Base-by-base conservation (phyloP, 169 alveolate genomes). In the Eimeria falciformis region DNA sequence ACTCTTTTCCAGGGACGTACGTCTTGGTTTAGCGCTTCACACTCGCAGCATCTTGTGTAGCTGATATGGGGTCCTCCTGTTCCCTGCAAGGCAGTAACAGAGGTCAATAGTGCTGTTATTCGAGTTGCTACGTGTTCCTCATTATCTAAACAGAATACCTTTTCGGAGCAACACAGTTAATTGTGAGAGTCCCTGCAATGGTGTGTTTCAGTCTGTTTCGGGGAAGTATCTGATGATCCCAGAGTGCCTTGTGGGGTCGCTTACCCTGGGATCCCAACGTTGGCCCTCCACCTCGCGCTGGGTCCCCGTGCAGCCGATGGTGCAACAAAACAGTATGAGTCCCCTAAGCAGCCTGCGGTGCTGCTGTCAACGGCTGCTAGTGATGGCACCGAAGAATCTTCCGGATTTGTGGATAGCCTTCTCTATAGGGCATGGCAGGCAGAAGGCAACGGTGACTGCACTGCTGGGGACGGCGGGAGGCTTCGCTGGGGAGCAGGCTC, bases 201-300 rank as follows among this genome's bases (percentile, higher is more conserved):
- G 85, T 75, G 85, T 37, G 37, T 75, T 27, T 4, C 86, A 77
- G 86, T 77, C 43, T 77, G 86, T 46, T 5, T 46, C 21, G 86
- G 86, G 47, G 86, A 77, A 3, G n/a, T 43, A 3, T 1, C 23
- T 5, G n/a, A 25, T 46, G 86, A 77, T n/a, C 68, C 86, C 5
- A 65, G 86, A 5, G 14, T 77, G 53, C 86, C 86, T 11, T 77
- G 86, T 25, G 86, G 86, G 29, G 68, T 25, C 0, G 86, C 86
- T n/a, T 77, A 77, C 47, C 86, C 86, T 77, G 86, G 86, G 5
- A 47, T 77, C 14, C 69, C 69, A 25, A 55, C 68, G 11, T 23
- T 77, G 29, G 86, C 86, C 21, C 50, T 77, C 69, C 68, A 46
- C 68, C 58, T 77, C 29, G 9, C 86, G 23, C 3, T 14, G 37